Conservation (phyloP, 306 rosid genomes). For the Hippophae tibetana region DNA sequence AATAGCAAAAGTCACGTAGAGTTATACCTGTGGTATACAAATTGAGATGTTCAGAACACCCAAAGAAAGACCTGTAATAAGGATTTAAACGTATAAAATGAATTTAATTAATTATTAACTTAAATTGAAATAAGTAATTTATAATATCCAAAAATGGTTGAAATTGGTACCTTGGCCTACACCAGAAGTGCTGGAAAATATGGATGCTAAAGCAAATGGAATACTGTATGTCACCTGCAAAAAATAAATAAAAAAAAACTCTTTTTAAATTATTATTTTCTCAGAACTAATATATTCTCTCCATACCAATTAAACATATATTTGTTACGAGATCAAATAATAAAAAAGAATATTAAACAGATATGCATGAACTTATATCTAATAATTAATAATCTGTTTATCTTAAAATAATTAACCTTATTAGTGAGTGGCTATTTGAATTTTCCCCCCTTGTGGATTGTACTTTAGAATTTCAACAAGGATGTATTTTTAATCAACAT, state of each 20-base stretch:
- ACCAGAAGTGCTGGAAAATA: slow-evolving; percentile 50
- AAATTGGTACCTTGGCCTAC: slow-evolving; percentile 75
- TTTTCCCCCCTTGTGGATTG: no score
- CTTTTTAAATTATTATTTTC: no score
- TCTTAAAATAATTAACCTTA: no score
- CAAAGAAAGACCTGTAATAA: slow-evolving; percentile 63
- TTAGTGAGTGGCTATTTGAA: rapidly evolving
- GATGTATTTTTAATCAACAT: no score
- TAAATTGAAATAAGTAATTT: background rate
- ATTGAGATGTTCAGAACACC: slow-evolving; percentile 74
- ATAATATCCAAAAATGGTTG: background rate
- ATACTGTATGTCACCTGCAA: slow-evolving; percentile 67
- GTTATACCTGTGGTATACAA: slow-evolving; percentile 58
- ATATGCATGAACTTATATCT: no score
- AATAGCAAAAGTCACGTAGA: background rate
- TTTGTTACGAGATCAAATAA: no score
- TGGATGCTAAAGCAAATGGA: slow-evolving; percentile 90
- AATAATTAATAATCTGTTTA: no score
- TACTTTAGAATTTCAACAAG: no score
- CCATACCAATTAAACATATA: no score
- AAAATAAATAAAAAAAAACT: background rate
- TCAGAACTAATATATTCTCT: no score
- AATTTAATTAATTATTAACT: background rate
- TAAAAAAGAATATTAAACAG: no score
- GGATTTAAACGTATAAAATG: background rate